phyloP scores from a whole-genome alignment of 257 asterid genomes.

The Misopates orontium region DNA sequence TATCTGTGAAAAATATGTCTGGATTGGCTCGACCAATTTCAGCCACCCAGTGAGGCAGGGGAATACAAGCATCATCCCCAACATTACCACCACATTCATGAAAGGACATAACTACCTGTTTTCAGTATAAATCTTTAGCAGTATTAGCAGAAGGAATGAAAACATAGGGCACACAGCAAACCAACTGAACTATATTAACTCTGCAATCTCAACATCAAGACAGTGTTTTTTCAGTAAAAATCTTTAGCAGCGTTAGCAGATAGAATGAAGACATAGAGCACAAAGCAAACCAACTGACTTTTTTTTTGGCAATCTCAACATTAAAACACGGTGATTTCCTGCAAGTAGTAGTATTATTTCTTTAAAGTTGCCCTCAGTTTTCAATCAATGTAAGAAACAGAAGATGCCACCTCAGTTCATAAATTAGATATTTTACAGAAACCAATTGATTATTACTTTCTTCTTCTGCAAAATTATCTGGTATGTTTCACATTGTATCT shows the following conservation, averaged over 20 bases:
- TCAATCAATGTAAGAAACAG: not conserved
- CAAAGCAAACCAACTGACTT: constrained; percentile 19
- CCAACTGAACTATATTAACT: constrained; percentile 9
- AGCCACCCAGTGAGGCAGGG: constrained; percentile 82
- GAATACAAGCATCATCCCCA: constrained; percentile 87
- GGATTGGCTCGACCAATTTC: constrained; percentile 90
- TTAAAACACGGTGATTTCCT: not conserved
- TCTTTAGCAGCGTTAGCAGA: constrained; percentile 25
- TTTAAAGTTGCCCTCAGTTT: no score
- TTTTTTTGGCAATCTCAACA: constrained; percentile 3
- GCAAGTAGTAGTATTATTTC: no score
- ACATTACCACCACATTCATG: constrained; percentile 90
- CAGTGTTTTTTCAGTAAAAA: constrained; percentile 26
- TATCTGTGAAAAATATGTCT: constrained; percentile 87
- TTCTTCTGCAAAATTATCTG: no score
- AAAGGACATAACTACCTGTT: constrained; percentile 83
- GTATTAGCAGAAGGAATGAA: constrained; percentile 23
- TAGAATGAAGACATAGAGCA: constrained; percentile 3
- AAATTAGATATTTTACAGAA: no score
- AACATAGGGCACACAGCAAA: constrained; percentile 15
- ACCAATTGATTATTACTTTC: no score
- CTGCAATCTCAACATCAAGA: not conserved
- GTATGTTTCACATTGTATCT: no score
- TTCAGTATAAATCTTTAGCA: constrained; percentile 27
- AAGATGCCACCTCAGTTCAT: not conserved